These are phyloP conservation scores for Coffea canephora DNA, from an alignment of 257 asterid genomes.

Conservation along the genomic window DNA sequence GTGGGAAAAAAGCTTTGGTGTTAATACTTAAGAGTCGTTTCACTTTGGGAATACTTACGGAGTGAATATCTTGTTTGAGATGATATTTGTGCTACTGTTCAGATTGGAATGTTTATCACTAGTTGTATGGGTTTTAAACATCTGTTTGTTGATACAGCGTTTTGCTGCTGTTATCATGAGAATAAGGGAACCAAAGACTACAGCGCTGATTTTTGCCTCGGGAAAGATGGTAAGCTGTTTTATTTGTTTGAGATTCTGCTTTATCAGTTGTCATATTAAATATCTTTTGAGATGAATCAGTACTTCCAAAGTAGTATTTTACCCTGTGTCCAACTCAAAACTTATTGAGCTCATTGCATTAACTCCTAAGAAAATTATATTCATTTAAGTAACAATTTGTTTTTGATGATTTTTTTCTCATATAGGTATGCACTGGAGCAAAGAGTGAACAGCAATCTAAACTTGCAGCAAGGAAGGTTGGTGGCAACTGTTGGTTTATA, in stretches of 20 bases:
- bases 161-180: constrained; percentile 52
- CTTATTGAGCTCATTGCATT: no score
- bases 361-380: not conserved
- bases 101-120: not conserved
- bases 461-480: constrained; percentile 28
- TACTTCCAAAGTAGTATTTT: not conserved
- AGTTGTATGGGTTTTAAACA: not conserved
- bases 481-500: not conserved
- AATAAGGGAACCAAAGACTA: constrained; percentile 47
- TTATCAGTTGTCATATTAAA: not conserved
- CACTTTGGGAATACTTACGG: not conserved
- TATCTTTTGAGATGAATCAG: not conserved
- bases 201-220: constrained; percentile 45
- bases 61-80: not conserved
- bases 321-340: not conserved
- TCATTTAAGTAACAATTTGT: not conserved
- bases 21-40: not conserved
- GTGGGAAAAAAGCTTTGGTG: not conserved
- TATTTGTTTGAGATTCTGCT: not conserved
- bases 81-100: not conserved
- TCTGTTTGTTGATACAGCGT: constrained; percentile 23
- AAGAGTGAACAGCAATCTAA: constrained; percentile 31
- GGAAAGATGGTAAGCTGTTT: constrained; percentile 42
- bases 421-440: constrained; percentile 24
- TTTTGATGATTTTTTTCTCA: not conserved